Evolutionary conservation across 2,329 filamentous ascomycete species (phyloP), one percentile per base, ranked within the genome.

Genomic region (Huntiella decipiens): DNA sequence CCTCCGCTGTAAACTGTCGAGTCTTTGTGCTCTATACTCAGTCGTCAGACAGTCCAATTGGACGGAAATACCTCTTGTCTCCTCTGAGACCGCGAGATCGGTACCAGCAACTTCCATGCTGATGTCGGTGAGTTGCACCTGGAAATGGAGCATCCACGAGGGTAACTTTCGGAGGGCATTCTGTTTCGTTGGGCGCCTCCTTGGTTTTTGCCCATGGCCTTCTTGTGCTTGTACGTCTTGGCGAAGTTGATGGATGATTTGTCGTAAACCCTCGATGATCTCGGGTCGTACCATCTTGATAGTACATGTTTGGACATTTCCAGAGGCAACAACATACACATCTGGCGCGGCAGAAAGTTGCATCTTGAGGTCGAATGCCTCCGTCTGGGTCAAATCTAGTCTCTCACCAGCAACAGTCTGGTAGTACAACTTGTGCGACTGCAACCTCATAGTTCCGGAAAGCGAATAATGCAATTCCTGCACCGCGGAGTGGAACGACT

Each of bases 361-460:
- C 0, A 83, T 65, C 56, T 88, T 94, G 47, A 95, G 61, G 55
- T 98, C 91, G 48, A 95, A 73, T 1, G 79, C 82, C 56, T 98
- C 88, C 0, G 82, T 92, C 33, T 86, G 77, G 2, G 96, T 71
- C 4, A 98, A 68, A 55, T 94, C 85, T 56, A 94, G 88, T 44
- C 85, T 79, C 50, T 77, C 75, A 4, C 86, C 82, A 7, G 77
- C 74, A 16, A 81, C 79, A 1, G 86, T 94, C 57, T 95, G 92
- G 57, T 98, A 98, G 60, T 96, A 98, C 1, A 98, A 70, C 52
- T 85, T 75, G 57, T 95, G 86, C 1, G 84, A 82, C 51, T 88
- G 79, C 48, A 96, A 66, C 39, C 91, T 73, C 57, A 92, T 77
- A 3, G 82, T 81, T 0, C 86, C 85, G 11, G 77, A 77, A 1